Evolutionary conservation across 441 rosid genomes (phyloP).

Genomic region (Adansonia madagascariensis): DNA sequence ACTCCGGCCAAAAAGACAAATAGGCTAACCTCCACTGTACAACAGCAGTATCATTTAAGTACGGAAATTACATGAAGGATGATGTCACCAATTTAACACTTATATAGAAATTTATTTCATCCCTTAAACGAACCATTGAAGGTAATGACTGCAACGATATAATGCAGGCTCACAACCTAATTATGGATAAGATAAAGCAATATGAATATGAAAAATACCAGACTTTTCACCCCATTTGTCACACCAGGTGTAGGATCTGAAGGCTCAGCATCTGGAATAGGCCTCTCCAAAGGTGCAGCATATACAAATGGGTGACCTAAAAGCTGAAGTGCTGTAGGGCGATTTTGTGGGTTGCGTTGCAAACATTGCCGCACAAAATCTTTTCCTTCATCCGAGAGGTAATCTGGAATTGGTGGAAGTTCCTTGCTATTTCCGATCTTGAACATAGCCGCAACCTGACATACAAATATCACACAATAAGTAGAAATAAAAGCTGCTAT

Average conservation of each 20-base stretch:
- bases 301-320: slow-evolving; percentile 66
- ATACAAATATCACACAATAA: slow-evolving; percentile 27
- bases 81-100: not conserved
- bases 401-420: slow-evolving; percentile 72
- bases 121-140: not conserved
- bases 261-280: slow-evolving; percentile 39
- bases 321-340: slow-evolving; percentile 64
- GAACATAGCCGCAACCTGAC: slow-evolving; percentile 72
- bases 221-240: slow-evolving; percentile 42
- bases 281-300: slow-evolving; percentile 58
- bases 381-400: slow-evolving; percentile 69
- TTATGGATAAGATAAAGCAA: slow-evolving; percentile 17
- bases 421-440: slow-evolving; percentile 85
- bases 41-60: not conserved
- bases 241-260: slow-evolving; percentile 40
- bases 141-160: slow-evolving; percentile 6
- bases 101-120: slow-evolving; percentile 21
- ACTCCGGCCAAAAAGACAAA: not conserved
- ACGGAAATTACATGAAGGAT: not conserved
- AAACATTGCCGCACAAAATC: slow-evolving; percentile 64
- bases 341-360: slow-evolving; percentile 62
- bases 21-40: not conserved
- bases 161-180: not conserved
- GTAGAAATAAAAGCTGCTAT: slow-evolving; percentile 1
- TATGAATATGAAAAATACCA: slow-evolving; percentile 47